Conservation (phyloP, 2,329 filamentous ascomycete species). For the Pseudofabraea citricarpa region DNA sequence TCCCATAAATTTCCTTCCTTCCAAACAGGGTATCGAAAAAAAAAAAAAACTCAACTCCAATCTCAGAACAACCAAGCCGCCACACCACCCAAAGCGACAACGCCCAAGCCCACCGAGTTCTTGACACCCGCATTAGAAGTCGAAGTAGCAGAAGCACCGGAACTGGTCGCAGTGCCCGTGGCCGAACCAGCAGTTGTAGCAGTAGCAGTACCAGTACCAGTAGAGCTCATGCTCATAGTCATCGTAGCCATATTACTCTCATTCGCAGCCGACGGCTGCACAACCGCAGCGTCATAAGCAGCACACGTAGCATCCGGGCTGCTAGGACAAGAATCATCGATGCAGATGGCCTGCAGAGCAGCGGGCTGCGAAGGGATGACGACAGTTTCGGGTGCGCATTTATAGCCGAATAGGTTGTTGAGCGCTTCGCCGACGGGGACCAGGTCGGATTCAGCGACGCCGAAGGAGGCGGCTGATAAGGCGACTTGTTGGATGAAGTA, state of each 20-base stretch:
- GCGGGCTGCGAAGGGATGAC: conserved; percentile 40
- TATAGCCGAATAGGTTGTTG: conserved; percentile 43
- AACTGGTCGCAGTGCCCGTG: not conserved
- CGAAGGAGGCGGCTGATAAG: conserved; percentile 51
- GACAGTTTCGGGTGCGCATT: conserved; percentile 41
- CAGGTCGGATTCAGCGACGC: conserved; percentile 50
- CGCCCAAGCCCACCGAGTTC: conserved; percentile 12
- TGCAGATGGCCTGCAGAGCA: conserved; percentile 52
- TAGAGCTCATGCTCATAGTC: not conserved
- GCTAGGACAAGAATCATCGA: conserved; percentile 42
- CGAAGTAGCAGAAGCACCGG: not conserved
- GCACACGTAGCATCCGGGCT: conserved; percentile 41
- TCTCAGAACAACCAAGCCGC: conserved; percentile 15
- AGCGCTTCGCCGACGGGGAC: conserved; percentile 43
- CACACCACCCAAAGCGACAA: conserved; percentile 14
- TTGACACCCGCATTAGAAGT: conserved; percentile 8
- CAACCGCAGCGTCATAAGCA: conserved; percentile 31
- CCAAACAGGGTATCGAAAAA: too few species aligned
- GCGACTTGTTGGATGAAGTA: conserved; percentile 59
- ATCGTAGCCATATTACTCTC: conserved; percentile 3
- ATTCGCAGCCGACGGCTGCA: conserved; percentile 12
- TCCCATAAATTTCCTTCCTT: too few species aligned
- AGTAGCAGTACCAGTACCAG: not conserved
- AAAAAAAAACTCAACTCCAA: too few species aligned
- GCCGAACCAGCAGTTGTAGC: not conserved